A percentile compares a stretch with the other conserved stretches of the same genome.
phyloP scores from a whole-genome alignment of 495 filamentous ascomycete genomes.

The Podospora anserina region DNA sequence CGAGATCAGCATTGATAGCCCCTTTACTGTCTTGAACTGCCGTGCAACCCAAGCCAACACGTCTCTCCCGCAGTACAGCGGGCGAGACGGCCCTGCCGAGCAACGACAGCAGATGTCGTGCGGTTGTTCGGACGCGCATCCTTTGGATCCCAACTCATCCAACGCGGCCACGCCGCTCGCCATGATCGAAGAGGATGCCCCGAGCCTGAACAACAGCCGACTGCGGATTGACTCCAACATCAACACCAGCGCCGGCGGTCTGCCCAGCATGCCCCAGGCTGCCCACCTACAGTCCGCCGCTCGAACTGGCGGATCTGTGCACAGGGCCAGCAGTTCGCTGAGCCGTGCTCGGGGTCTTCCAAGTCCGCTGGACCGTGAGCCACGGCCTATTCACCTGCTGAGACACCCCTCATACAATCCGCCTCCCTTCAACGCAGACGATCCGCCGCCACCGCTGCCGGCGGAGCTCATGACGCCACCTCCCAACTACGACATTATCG shows the following conservation, averaged over 20 bases:
- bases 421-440: conserved; percentile 83
- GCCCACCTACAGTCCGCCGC: conserved; percentile 29
- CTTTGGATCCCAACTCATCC: conserved; percentile 40
- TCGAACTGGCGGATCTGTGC: background rate
- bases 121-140: conserved; percentile 70
- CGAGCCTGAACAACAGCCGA: conserved; percentile 15
- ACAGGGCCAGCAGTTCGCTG: conserved; percentile 2
- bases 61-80: conserved; percentile 78
- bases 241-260: conserved; percentile 1
- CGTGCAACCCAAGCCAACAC: conserved; percentile 90
- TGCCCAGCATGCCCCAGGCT: conserved; percentile 29
- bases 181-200: conserved; percentile 27
- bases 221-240: conserved; percentile 25
- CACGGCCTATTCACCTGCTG: conserved; percentile 81
- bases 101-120: conserved; percentile 57
- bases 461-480: conserved; percentile 71
- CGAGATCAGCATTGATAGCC: conserved; percentile 97
- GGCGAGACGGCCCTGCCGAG: conserved; percentile 50
- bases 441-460: conserved; percentile 61
- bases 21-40: conserved; percentile 93
- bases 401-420: conserved; percentile 87
- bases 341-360: conserved; percentile 15
- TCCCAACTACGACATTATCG: conserved; percentile 79
- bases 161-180: conserved; percentile 27
- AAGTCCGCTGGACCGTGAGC: conserved; percentile 19